Base-by-base conservation (phyloP, 2,329 filamentous ascomycete species). In the Alternaria sp. region DNA sequence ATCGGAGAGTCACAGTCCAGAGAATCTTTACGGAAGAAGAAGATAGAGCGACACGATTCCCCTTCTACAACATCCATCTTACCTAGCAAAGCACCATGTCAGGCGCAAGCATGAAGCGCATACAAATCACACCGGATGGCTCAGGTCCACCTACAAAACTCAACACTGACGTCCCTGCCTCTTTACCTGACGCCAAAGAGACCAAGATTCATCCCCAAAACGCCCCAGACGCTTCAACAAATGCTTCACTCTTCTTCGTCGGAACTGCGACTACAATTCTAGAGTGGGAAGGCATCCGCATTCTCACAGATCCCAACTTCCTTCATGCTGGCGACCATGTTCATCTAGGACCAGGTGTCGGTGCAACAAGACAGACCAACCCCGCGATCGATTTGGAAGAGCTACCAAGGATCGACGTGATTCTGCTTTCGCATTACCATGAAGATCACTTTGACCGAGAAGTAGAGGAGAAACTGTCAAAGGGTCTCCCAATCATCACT, bases 401-500 rank as follows among this genome's bases (percentile, higher is more conserved):
- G 28, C 78, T 90, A 1, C 88, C 88, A 1, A 79, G 82, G 2
- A 81, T 90, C 20, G 87, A 90, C 69, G 78, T 81, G 1, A 82
- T 91, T 3, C 78, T 90, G 32, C 78, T 91, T 2, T 88, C 84
- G 2, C 88, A 90, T 68, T 90, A 90, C 69, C 88, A 91, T 65
- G 87, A 79, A 28, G 85, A 86, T 66, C 85, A 87, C 66, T 87
- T 87, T 65, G 85, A 87, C 65, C 76, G 81, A 48, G 74, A 82
- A 53, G 84, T 87, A 30, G 85, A 87, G 71, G 76, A 72, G 1
- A 81, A 80, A 12, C 76, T 87, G 16, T 78, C 82, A 20, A 80
- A 86, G 2, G 79, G 82, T 24, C 79, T 90, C n/a, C 82, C 86
- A 3, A 89, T 90, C 68, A 82, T 90, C 61, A 88, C 85, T 4